phyloP scores from a whole-genome alignment of 345 rosid genomes.

The Eucalyptus cloeziana region DNA sequence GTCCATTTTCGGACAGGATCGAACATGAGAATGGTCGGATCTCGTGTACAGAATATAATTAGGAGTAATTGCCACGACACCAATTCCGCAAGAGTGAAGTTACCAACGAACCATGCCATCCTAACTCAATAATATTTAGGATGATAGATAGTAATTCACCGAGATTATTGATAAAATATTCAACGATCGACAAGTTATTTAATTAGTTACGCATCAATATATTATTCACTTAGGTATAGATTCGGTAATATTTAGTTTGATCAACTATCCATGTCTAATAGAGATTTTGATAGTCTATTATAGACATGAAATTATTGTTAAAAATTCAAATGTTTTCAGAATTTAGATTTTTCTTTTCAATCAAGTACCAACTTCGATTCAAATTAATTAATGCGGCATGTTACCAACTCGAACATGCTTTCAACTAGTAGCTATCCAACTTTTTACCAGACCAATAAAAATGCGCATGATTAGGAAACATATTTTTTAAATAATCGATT shows the following conservation, averaged over 20 bases:
- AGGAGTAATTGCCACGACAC: not conserved
- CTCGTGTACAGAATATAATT: not conserved
- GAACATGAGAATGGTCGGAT: not conserved
- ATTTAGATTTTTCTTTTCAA: not conserved
- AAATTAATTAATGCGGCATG: not conserved
- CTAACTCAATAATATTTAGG: not conserved
- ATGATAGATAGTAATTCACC: not conserved
- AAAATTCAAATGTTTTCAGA: not conserved
- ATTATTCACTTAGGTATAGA: not conserved
- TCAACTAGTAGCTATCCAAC: not conserved
- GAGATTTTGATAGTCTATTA: not conserved
- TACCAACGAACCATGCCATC: not conserved
- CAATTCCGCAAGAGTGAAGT: not conserved
- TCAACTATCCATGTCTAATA: not conserved
- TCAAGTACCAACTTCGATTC: not conserved
- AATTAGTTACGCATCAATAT: accelerated
- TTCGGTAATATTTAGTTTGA: not conserved
- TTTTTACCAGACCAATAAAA: not conserved
- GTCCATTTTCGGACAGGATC: not conserved
- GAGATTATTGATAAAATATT: not conserved
- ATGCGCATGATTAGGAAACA: not conserved
- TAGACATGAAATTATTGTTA: not conserved
- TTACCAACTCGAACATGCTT: not conserved
- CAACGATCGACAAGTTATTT: not conserved
- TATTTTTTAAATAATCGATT: not conserved